Conservation (phyloP, 2,329 filamentous ascomycete species). For the Ceratocystis alfenasii region DNA sequence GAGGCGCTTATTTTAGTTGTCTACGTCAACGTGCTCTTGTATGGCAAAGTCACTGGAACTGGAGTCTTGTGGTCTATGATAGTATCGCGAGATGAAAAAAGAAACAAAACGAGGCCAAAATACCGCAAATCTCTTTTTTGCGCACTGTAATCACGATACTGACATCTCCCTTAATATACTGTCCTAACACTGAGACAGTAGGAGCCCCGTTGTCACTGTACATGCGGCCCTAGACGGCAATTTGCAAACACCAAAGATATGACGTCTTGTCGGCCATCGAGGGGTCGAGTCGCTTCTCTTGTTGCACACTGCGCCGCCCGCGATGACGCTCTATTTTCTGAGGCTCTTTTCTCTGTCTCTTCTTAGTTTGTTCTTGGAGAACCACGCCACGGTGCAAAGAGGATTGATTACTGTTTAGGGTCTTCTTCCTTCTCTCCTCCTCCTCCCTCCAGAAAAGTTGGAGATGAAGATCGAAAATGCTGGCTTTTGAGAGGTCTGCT, state of each 20-base stretch:
- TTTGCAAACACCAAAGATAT: neutral
- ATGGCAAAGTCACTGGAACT: no score
- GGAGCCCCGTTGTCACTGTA: neutral
- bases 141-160: neutral
- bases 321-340: neutral
- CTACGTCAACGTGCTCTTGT: no score
- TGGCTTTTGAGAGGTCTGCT: neutral
- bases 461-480: neutral
- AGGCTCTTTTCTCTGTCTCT: constrained; percentile 1
- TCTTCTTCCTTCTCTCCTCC: neutral
- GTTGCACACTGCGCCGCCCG: neutral
- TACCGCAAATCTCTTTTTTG: neutral
- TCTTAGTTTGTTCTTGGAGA: neutral
- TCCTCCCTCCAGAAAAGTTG: neutral
- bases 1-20: neutral
- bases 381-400: neutral
- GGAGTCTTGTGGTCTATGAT: neutral
- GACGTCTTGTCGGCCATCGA: neutral
- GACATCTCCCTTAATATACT: no score
- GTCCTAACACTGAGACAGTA: neutral
- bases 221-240: neutral
- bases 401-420: neutral
- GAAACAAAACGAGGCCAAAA: neutral
- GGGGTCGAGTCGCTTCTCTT: constrained; percentile 1
- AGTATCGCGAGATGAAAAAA: neutral